phyloP scores from a whole-genome alignment of 768 basidiomycete genomes.

The Termitomyces titanicus region DNA sequence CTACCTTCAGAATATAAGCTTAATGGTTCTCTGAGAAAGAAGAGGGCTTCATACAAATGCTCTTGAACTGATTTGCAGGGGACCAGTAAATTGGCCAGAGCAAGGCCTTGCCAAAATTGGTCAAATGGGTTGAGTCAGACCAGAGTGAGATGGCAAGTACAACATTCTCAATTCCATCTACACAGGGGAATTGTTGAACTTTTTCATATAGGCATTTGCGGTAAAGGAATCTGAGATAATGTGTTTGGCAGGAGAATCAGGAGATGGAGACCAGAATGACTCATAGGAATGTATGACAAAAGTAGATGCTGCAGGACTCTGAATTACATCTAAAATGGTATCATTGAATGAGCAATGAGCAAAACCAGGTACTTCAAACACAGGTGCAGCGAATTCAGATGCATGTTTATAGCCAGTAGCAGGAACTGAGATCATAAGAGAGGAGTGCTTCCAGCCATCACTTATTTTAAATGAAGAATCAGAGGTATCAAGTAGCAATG shows the following conservation, averaged over 20 bases:
- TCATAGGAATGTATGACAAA: conserved; percentile 16
- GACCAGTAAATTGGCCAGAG: too few relatives aligned
- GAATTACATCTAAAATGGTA: conserved; percentile 18
- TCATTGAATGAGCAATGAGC: conserved; percentile 20
- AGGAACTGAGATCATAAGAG: conserved; percentile 20
- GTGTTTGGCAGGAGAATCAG: neutral
- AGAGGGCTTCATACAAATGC: neutral
- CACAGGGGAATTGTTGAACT: neutral
- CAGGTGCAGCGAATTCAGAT: conserved; percentile 20
- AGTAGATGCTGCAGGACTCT: conserved; percentile 6
- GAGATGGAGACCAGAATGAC: conserved; percentile 11
- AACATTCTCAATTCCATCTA: neutral
- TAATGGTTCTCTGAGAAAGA: neutral
- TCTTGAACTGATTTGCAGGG: conserved; percentile 27
- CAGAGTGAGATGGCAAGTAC: conserved; percentile 21
- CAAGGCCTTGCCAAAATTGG: too few relatives aligned
- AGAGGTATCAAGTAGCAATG: too few relatives aligned
- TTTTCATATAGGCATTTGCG: neutral
- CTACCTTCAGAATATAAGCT: neutral
- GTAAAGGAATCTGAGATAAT: neutral
- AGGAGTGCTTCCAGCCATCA: conserved; percentile 19
- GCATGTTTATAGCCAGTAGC: conserved; percentile 12
- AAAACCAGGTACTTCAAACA: conserved; percentile 26
- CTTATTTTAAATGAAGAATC: neutral
- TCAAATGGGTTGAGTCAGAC: too few relatives aligned